Evolutionary conservation across 2,329 filamentous ascomycete genomes (phyloP).

Genomic region (Magnaporthiopsis poae): DNA sequence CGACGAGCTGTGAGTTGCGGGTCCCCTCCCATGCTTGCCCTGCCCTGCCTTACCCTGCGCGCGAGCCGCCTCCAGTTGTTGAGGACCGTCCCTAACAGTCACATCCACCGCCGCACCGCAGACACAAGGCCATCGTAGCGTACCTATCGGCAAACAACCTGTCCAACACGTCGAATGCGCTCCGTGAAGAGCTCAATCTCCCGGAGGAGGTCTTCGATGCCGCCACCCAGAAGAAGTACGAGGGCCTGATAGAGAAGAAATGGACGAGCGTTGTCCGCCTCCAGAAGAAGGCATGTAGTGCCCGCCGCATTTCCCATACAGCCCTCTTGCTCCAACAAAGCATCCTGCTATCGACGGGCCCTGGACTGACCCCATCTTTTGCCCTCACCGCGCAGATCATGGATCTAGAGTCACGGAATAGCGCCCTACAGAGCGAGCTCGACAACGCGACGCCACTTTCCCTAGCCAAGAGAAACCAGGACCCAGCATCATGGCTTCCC

Average conservation of each 20-base stretch:
- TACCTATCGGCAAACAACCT: constrained; percentile 71
- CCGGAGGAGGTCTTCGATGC: constrained; percentile 63
- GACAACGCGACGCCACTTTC: constrained; percentile 71
- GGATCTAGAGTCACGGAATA: constrained; percentile 73
- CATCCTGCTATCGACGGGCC: no score
- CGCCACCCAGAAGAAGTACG: constrained; percentile 83
- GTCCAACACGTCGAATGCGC: constrained; percentile 55
- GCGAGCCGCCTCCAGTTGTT: constrained; percentile 10
- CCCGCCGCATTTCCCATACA: constrained; percentile 3
- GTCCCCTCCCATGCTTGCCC: not conserved
- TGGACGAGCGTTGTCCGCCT: constrained; percentile 92
- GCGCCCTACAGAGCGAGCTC: constrained; percentile 68
- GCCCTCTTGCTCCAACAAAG: not conserved
- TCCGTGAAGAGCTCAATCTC: constrained; percentile 69
- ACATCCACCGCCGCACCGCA: constrained; percentile 25
- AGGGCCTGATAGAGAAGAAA: constrained; percentile 90
- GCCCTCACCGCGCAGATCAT: constrained; percentile 57
- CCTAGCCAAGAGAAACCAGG: constrained; percentile 68
- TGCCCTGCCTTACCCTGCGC: constrained; percentile 5
- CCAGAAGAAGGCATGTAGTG: constrained; percentile 71
- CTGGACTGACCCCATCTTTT: constrained; percentile 8
- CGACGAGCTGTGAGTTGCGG: constrained; percentile 67
- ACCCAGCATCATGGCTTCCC: constrained; percentile 81
- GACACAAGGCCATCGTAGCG: constrained; percentile 87
- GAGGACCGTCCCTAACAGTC: not conserved